These are phyloP conservation scores for Backusella tuberculispora DNA, from an alignment of 192 early-diverging fungal species.

Conservation along the genomic window DNA sequence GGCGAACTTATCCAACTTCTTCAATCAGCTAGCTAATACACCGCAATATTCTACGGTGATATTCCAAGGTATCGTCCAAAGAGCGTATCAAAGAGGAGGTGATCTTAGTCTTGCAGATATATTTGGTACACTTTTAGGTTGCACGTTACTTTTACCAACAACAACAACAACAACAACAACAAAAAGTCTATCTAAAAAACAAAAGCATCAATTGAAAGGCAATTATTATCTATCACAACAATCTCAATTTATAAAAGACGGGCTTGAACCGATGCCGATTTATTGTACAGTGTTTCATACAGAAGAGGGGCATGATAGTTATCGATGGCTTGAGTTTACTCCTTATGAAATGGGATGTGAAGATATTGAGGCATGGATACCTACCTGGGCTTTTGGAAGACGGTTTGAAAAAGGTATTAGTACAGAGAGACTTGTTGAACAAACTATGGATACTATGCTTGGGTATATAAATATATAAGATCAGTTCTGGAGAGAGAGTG, in stretches of 20 bases:
- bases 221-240: conserved; percentile 65
- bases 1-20: conserved; percentile 47
- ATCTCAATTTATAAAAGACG: conserved; percentile 56
- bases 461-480: conserved; percentile 45
- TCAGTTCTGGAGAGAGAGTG: too few species aligned
- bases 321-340: conserved; percentile 85
- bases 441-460: conserved; percentile 64
- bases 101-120: conserved; percentile 56
- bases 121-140: conserved; percentile 56
- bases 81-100: conserved; percentile 31
- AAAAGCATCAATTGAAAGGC: conserved; percentile 21
- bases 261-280: conserved; percentile 72
- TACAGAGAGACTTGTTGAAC: conserved; percentile 67
- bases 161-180: conserved; percentile 15
- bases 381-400: conserved; percentile 82
- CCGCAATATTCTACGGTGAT: conserved; percentile 19
- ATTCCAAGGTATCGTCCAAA: conserved; percentile 35
- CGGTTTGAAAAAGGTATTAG: conserved; percentile 67
- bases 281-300: conserved; percentile 46
- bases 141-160: conserved; percentile 48
- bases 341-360: conserved; percentile 82
- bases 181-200: neutral
- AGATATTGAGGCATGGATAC: conserved; percentile 75
- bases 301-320: conserved; percentile 37
- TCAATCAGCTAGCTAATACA: conserved; percentile 13